Evolutionary conservation across 1,284 basidiomycete genomes (phyloP).

Genomic region (Neolentinus lepideus): DNA sequence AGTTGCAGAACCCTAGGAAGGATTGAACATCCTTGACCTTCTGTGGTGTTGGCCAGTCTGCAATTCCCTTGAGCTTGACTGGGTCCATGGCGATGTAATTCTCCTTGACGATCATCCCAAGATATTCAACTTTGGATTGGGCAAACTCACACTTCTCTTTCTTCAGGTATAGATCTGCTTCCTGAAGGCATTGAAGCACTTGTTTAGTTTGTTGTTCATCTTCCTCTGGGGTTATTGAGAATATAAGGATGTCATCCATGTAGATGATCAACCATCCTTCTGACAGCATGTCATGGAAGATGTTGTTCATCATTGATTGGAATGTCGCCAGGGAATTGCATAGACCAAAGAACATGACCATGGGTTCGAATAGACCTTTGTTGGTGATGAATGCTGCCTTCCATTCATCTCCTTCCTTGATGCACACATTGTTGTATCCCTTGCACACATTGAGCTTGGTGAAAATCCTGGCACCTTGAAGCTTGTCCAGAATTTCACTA

Average conservation of each 20-base stretch:
- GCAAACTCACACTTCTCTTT: constrained; percentile 15
- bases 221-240: background rate
- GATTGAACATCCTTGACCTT: constrained; percentile 22
- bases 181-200: constrained; percentile 19
- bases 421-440: constrained; percentile 18
- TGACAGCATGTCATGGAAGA: too few species aligned
- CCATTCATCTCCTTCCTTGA: too few species aligned
- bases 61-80: constrained; percentile 29
- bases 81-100: constrained; percentile 30
- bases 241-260: constrained; percentile 13
- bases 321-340: too few species aligned
- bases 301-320: too few species aligned
- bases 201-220: constrained; percentile 10
- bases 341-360: constrained; percentile 20
- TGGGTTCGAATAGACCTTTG: constrained; percentile 11
- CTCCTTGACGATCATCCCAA: constrained; percentile 30
- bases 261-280: constrained; percentile 9
- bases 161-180: constrained; percentile 17
- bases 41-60: constrained; percentile 28
- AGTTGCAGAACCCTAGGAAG: constrained; percentile 31
- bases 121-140: constrained; percentile 27
- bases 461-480: constrained; percentile 17
- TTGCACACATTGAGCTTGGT: constrained; percentile 20
- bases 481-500: too few species aligned
- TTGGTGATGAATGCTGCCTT: constrained; percentile 14